Evolutionary conservation across 805 yeast genomes (phyloP), one percentile per base, ranked within the genome.

Genomic region (Metschnikowia vanudenii): DNA sequence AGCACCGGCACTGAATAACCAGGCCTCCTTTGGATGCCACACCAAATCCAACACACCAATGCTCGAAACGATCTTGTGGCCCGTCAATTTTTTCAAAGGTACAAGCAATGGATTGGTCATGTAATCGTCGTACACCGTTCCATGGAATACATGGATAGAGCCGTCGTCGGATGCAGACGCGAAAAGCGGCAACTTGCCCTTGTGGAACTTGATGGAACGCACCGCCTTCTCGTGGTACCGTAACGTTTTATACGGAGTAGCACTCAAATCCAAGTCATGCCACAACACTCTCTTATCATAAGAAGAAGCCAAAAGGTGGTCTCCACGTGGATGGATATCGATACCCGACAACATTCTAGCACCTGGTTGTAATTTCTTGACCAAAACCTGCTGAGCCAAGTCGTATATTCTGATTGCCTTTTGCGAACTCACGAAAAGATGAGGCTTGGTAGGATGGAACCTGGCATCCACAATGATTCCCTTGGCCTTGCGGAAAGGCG

Each of bases 11-110:
- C 94, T 84, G 66, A 94, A 90, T 62, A 94, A 75, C 99, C 99
- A 94, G 0, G 99, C 97, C 70, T 94, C 98, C 59, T 84, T 82
- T 54, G 98, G 98, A 75, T 94, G 99, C 99, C 99, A 94, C 41
- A 80, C 80, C 40, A 86, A 79, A 61, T 83, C 85, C 61, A 94
- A 75, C 13, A 94, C 96, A 62, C 99, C 99, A 47, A 94, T 71
- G 61, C 86, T 84, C 57, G 80, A 80, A 17, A 81, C 72, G 39
- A 89, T 78, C 64, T 85, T 83, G 69, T 94, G 99, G 10, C 98
- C 99, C 37, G 85, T 81, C 62, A 94, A 75, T 63, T 91, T 90
- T 80, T 94, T 94, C 69, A 94, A 78, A 45, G 99, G 99, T 37
- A 94, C 99, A 59, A 94, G 79, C 65, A 94, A 73, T 50, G 99